Evolutionary conservation across 805 yeast species (phyloP), one percentile per base, ranked within the genome.

Genomic region (Pichia thaimueangensis): DNA sequence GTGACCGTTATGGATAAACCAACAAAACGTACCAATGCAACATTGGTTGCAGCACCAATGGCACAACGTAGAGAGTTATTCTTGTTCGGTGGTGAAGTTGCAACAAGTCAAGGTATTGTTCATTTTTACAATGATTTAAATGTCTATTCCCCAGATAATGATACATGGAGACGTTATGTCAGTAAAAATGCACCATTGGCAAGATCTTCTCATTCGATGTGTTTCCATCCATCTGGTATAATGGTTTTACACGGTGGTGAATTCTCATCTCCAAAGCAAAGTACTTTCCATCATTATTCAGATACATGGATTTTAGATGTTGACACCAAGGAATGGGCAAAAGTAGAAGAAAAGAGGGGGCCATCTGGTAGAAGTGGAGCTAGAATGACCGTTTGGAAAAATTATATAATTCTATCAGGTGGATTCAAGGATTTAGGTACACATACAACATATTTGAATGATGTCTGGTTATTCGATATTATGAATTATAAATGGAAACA

Each of bases 271-370:
- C 97, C 97, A 4, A 91, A 91, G 55, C 98, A 91, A 61, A 78
- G 86, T 39, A 87, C 96, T 0, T 91, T 91, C 63, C 93, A 93
- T 60, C 98, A 91, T 63, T 91, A 86, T 60, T 91, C 96, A 15
- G 98, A 91, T 58, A 83, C 96, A 4, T 91, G 98, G 98, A 71
- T 91, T 36, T 67, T 91, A 46, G 97, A 93, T 55, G 76, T 89
- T 1, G 78, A 73, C 25, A 70, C 82, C 15, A 87, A 85, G 55
- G 96, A 88, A 62, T 91, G 97, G 97, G 71, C 84, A 19, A 88
- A 89, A 56, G 67, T 88, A 5, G 97, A 91, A 43, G 65, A 68
- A 30, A 82, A 83, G 50, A 43, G 30, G 21, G 81, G 80, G 1
- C 97, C 97, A 4, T 68, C 81, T 12, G 83, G 96, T 0, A 71